Conservation (phyloP, 257 asterid species). For the Jasminum sambac region DNA sequence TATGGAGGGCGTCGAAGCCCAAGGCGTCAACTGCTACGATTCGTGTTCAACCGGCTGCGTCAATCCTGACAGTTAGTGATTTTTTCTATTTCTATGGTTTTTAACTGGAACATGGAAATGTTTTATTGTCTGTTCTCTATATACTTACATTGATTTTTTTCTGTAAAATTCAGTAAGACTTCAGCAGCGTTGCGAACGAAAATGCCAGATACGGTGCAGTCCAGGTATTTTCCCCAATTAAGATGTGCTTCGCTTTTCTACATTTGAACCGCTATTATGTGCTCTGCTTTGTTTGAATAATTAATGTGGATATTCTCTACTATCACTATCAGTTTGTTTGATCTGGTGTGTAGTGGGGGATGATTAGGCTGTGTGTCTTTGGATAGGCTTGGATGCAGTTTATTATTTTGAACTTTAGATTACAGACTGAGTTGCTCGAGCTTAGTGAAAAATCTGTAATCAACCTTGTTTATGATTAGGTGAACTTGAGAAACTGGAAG, state of each 20-base stretch:
- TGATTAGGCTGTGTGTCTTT: neutral
- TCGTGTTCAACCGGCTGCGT: conserved; percentile 50
- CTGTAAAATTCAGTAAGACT: conserved; percentile 34
- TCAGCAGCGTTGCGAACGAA: conserved; percentile 35
- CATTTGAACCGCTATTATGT: neutral
- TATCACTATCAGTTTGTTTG: neutral
- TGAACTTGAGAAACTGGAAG: neutral
- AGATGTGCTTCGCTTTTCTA: neutral
- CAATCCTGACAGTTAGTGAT: conserved; percentile 25
- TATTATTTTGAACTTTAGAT: neutral
- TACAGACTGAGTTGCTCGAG: no score
- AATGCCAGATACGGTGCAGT: conserved; percentile 49
- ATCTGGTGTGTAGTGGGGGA: neutral
- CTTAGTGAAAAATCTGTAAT: neutral
- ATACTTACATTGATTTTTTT: neutral
- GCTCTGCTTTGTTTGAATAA: neutral
- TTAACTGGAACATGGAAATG: no score
- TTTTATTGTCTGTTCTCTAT: neutral
- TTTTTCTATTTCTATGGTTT: neutral
- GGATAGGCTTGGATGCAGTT: neutral
- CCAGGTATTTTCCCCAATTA: conserved; percentile 40
- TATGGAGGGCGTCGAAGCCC: conserved; percentile 32
- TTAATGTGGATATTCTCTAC: neutral
- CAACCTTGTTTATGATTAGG: neutral
- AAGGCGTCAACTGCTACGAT: conserved; percentile 44